Conservation (phyloP, 2,329 filamentous ascomycete genomes). For the Fusarium buxicola region DNA sequence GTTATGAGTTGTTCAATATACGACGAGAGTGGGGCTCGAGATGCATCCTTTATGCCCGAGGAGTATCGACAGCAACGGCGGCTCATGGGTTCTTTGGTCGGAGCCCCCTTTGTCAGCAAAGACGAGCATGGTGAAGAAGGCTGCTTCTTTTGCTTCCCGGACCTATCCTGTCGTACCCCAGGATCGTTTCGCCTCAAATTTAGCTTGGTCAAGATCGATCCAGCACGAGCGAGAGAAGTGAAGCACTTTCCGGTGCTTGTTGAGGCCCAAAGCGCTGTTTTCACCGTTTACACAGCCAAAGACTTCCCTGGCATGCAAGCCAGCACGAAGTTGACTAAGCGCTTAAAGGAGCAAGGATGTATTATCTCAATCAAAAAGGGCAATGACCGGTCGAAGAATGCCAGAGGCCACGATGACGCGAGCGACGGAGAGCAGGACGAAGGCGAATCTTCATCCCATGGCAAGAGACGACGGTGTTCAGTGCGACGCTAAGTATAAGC, state of each 20-base stretch:
- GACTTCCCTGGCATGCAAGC: slow-evolving; percentile 88
- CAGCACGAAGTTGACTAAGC: slow-evolving; percentile 78
- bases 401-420: slow-evolving; percentile 55
- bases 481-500: slow-evolving; percentile 24
- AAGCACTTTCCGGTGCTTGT: slow-evolving; percentile 63
- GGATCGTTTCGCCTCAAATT: slow-evolving; percentile 82
- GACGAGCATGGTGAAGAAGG: slow-evolving; percentile 80
- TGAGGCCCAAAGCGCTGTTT: slow-evolving; percentile 73
- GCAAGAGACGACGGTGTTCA: slow-evolving; percentile 41
- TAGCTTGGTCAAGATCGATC: slow-evolving; percentile 77
- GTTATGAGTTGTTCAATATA: slow-evolving; percentile 83
- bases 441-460: slow-evolving; percentile 29
- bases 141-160: slow-evolving; percentile 88
- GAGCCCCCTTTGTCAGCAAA: slow-evolving; percentile 79
- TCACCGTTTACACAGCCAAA: slow-evolving; percentile 85
- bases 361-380: slow-evolving; percentile 90
- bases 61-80: slow-evolving; percentile 79
- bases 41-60: slow-evolving; percentile 77
- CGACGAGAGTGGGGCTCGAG: slow-evolving; percentile 74
- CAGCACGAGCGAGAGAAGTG: slow-evolving; percentile 60
- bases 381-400: slow-evolving; percentile 69
- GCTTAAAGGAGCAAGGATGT: slow-evolving; percentile 81
- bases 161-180: slow-evolving; percentile 82
- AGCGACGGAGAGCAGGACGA: slow-evolving; percentile 59
- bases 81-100: slow-evolving; percentile 83